These are phyloP conservation scores for Hyphodiscus sp. DNA, from an alignment of 2,329 filamentous ascomycete species.

Conservation along the genomic window DNA sequence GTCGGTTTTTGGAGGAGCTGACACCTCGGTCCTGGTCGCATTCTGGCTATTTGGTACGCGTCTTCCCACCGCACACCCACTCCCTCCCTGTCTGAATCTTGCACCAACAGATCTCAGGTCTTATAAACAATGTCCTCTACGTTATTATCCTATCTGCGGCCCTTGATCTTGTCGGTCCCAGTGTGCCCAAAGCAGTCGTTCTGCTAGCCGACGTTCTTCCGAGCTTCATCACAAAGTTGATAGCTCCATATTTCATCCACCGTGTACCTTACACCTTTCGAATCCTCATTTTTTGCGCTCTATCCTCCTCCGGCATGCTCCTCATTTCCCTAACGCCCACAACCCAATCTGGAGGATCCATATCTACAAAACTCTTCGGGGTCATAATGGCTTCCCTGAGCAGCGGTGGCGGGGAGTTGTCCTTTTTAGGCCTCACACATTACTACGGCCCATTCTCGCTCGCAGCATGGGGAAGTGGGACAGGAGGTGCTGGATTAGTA, in stretches of 20 bases:
- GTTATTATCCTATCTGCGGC: slow-evolving; percentile 94
- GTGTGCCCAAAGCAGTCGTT: slow-evolving; percentile 83
- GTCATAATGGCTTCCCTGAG: slow-evolving; percentile 80
- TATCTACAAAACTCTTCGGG: slow-evolving; percentile 71
- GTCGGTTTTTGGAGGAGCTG: slow-evolving; percentile 57
- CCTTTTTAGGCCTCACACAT: slow-evolving; percentile 85
- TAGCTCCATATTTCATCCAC: slow-evolving; percentile 92
- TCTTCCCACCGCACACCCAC: too few species aligned
- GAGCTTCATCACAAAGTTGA: slow-evolving; percentile 79
- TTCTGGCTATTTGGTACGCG: slow-evolving; percentile 89
- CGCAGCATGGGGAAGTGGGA: slow-evolving; percentile 88
- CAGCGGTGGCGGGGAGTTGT: slow-evolving; percentile 82
- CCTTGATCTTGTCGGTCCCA: slow-evolving; percentile 84
- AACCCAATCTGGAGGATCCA: slow-evolving; percentile 45
- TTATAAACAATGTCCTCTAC: slow-evolving; percentile 97
- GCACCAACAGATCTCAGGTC: slow-evolving; percentile 44
- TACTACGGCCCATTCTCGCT: slow-evolving; percentile 85
- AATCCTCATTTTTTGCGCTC: slow-evolving; percentile 63
- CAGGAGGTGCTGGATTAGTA: slow-evolving; percentile 79
- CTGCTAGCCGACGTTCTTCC: slow-evolving; percentile 90
- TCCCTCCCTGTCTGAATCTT: slow-evolving; percentile 1
- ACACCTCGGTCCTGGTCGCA: slow-evolving; percentile 66
- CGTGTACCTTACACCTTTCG: slow-evolving; percentile 72
- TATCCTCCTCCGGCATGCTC: slow-evolving; percentile 83
- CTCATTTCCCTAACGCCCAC: slow-evolving; percentile 75